Base-by-base conservation (phyloP, 129 eudicot species). In the Rutidosis leptorrhynchoides region DNA sequence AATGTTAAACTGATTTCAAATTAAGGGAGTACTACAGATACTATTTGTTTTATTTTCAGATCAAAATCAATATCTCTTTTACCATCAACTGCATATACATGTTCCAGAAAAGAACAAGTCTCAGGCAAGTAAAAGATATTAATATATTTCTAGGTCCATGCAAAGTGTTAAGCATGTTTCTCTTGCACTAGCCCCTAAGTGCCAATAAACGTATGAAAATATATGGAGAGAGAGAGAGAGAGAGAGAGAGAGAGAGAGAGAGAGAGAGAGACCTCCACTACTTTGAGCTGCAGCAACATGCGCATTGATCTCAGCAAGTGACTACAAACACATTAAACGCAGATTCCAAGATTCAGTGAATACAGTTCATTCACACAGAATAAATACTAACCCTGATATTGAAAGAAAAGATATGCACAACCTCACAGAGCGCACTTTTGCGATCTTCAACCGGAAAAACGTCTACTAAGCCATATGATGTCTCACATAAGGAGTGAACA, bases 401-500 rank as follows among this genome's bases (percentile, higher is more conserved):
- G 52, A 54, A 35, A 58, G 20, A 63, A 56, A 20, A 64, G 63
- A 58, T 37, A 52, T 65, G 42, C 58, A 65, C 78, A 71, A 93
- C 99, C 99, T 93, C 99, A 70, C 90, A 78, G 64, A 93, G 96
- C 24, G 99, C 99, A 78, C 86, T 80, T 83, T 93, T 89, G 62
- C 99, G 96, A 73, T 93, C 99, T 80, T 93, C 99, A 82, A 88
- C 77, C 3, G 99, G 96, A 83, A 93, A 89, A 35, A 93, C 95
- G 66, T 93, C 99, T 30, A 93, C 96, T 58, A 93, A 82, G 77
- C 96, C 99, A 73, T 88, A 93, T 49, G 99, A 93, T 26, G 96
- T 93, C 55, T 93, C 99, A 74, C 99, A 89, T 43, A 93, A 69
- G 2, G 95, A 77, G 49, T 89, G 96, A 69, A 93, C 99, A 63